Evolutionary conservation across 805 yeast genomes (phyloP).

Genomic region (Monosporozyma unispora): DNA sequence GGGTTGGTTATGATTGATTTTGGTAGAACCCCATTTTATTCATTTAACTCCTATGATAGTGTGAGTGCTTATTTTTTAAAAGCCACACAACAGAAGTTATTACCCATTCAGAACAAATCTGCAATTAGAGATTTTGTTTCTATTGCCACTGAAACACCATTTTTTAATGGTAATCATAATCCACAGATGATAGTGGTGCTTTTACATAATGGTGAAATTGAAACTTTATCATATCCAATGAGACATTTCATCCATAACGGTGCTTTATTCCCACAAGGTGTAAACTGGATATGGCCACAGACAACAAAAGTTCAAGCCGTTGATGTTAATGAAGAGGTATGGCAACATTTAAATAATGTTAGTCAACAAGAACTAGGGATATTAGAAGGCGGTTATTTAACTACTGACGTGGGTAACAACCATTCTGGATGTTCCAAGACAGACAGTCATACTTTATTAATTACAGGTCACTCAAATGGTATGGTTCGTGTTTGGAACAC

Average conservation of each 20-base stretch:
- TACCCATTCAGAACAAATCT: conserved; percentile 44
- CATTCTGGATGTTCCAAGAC: conserved; percentile 46
- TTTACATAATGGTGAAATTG: conserved; percentile 55
- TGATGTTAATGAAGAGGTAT: conserved; percentile 51
- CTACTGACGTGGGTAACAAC: conserved; percentile 18
- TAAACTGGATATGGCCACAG: conserved; percentile 71
- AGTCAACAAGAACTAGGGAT: conserved; percentile 33
- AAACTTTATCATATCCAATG: conserved; percentile 48
- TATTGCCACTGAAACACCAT: conserved; percentile 58
- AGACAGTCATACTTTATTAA: conserved; percentile 46
- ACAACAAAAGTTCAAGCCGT: conserved; percentile 48
- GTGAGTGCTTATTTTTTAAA: conserved; percentile 69
- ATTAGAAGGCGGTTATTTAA: conserved; percentile 57
- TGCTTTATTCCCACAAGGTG: conserved; percentile 62
- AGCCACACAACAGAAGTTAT: conserved; percentile 45
- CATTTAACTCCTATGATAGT: conserved; percentile 72
- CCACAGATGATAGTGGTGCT: conserved; percentile 56
- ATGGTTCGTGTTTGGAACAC: conserved; percentile 78
- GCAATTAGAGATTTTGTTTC: conserved; percentile 42
- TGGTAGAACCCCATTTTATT: conserved; percentile 70
- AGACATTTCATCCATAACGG: conserved; percentile 46
- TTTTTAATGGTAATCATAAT: conserved; percentile 69
- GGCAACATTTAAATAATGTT: conserved; percentile 61
- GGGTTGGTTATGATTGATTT: conserved; percentile 56
- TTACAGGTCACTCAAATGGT: conserved; percentile 85